These are phyloP conservation scores for Phialocephala sp. DNA, from an alignment of 2,329 filamentous ascomycete species.

Conservation along the genomic window DNA sequence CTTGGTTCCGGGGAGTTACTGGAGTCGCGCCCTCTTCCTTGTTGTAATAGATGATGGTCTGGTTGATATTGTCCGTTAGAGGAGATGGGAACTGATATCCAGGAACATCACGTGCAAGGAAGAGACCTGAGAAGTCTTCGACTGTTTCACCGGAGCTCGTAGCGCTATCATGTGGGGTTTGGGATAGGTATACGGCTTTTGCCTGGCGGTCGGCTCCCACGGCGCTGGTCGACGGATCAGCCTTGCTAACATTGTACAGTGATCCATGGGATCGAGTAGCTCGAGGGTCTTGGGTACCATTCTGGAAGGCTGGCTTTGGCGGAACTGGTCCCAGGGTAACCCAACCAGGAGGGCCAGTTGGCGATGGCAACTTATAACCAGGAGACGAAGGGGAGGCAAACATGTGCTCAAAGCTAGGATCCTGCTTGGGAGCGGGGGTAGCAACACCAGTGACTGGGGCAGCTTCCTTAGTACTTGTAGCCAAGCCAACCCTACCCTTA, in stretches of 20 bases:
- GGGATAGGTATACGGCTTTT: not conserved
- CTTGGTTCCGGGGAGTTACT: conserved; percentile 19
- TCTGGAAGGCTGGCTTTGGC: conserved; percentile 6
- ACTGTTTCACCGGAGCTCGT: not conserved
- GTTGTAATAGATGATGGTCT: conserved; percentile 12
- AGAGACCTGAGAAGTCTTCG: conserved; percentile 24
- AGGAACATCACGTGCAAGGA: conserved; percentile 20
- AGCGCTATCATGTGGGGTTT: not conserved
- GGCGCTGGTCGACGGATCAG: not conserved
- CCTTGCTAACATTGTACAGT: not conserved
- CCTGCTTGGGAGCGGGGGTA: not conserved
- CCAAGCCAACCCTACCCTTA: conserved; percentile 41
- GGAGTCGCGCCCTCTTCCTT: conserved; percentile 13
- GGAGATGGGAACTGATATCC: conserved; percentile 23
- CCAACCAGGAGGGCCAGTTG: not conserved
- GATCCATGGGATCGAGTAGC: not conserved
- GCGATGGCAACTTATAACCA: conserved; percentile 28
- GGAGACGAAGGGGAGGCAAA: conserved; percentile 25
- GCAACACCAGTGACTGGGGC: not conserved
- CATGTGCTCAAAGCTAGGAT: conserved; percentile 18
- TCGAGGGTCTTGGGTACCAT: not conserved
- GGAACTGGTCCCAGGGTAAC: not conserved
- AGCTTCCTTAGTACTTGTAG: conserved; percentile 19
- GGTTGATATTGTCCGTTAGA: conserved; percentile 3
- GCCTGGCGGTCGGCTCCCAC: not conserved